Percentiles rank a stretch among this genome's conserved stretches.
phyloP scores from a whole-genome alignment of 352 stramenopile genomes.

The Phytophthora tentaculata region DNA sequence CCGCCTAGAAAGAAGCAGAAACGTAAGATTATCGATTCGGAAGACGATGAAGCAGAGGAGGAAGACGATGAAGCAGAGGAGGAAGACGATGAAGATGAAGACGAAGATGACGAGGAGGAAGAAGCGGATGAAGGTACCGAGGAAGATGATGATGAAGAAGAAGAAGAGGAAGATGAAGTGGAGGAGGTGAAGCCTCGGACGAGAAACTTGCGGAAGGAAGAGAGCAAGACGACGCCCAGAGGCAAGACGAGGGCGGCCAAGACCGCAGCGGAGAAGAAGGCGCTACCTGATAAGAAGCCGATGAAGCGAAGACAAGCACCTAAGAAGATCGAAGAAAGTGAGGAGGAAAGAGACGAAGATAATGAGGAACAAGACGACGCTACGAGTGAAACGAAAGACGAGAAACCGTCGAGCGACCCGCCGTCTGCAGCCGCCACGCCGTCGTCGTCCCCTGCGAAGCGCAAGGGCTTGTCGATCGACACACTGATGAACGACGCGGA shows the following conservation, averaged over 20 bases:
- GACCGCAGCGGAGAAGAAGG: slow-evolving; percentile 22
- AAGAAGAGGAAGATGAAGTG: slow-evolving; percentile 21
- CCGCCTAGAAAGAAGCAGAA: slow-evolving; percentile 43
- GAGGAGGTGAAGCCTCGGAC: slow-evolving; percentile 20
- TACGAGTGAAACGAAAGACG: slow-evolving; percentile 30
- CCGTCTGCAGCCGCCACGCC: slow-evolving; percentile 37
- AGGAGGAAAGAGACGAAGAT: slow-evolving; percentile 25
- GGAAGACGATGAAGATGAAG: slow-evolving; percentile 31
- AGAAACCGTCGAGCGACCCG: slow-evolving; percentile 29
- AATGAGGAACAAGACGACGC: slow-evolving; percentile 16
- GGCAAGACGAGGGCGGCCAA: slow-evolving; percentile 35
- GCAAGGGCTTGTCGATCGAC: slow-evolving; percentile 65
- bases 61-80: slow-evolving; percentile 31
- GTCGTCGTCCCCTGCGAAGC: slow-evolving; percentile 46
- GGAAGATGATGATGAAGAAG: slow-evolving; percentile 29
- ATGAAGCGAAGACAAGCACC: slow-evolving; percentile 17
- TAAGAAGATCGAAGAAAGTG: slow-evolving; percentile 39
- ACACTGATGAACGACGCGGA: slow-evolving; percentile 59
- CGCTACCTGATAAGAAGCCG: slow-evolving; percentile 4
- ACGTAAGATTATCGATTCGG: slow-evolving; percentile 44
- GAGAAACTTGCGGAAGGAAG: slow-evolving; percentile 31
- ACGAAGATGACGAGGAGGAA: slow-evolving; percentile 25
- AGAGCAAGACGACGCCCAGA: slow-evolving; percentile 27
- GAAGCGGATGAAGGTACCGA: slow-evolving; percentile 35
- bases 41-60: slow-evolving; percentile 41